These are phyloP conservation scores for Zymoseptoria crescenta DNA, from an alignment of 2,329 filamentous ascomycete species.

Conservation along the genomic window DNA sequence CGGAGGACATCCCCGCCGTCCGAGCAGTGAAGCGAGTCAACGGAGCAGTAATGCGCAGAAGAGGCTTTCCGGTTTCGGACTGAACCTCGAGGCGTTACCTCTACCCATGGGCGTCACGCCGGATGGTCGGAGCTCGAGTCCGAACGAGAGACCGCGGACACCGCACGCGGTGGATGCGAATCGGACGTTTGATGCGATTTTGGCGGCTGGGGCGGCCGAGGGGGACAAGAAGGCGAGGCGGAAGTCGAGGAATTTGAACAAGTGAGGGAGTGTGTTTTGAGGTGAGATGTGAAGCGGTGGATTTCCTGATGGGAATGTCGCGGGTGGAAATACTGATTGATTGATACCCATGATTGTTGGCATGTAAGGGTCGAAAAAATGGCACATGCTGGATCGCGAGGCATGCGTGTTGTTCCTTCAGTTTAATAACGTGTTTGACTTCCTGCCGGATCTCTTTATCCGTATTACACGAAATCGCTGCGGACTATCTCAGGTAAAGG, in stretches of 20 bases:
- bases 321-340: too few relatives aligned
- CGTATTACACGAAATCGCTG: too few relatives aligned
- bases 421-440: too few relatives aligned
- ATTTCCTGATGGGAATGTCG: too few relatives aligned
- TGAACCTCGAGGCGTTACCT: constrained; percentile 42
- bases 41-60: constrained; percentile 20
- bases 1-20: constrained; percentile 7
- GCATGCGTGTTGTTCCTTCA: too few relatives aligned
- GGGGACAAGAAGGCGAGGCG: constrained; percentile 25
- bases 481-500: too few relatives aligned
- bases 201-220: constrained; percentile 26
- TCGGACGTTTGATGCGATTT: constrained; percentile 44
- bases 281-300: too few relatives aligned
- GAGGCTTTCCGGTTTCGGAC: constrained; percentile 37
- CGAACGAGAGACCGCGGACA: constrained; percentile 23
- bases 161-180: constrained; percentile 29
- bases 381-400: too few relatives aligned
- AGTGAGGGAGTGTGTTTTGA: neutral
- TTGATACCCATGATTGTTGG: too few relatives aligned
- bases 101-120: constrained; percentile 38
- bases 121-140: constrained; percentile 18
- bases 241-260: neutral
- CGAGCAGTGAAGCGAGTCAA: constrained; percentile 13
- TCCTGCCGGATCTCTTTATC: too few relatives aligned
- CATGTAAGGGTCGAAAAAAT: too few relatives aligned